A percentile compares a stretch with the other conserved stretches of the same genome.
These are phyloP conservation scores for Talaromyces amestolkiae DNA, from an alignment of 2,329 filamentous ascomycete species.

Conservation along the genomic window DNA sequence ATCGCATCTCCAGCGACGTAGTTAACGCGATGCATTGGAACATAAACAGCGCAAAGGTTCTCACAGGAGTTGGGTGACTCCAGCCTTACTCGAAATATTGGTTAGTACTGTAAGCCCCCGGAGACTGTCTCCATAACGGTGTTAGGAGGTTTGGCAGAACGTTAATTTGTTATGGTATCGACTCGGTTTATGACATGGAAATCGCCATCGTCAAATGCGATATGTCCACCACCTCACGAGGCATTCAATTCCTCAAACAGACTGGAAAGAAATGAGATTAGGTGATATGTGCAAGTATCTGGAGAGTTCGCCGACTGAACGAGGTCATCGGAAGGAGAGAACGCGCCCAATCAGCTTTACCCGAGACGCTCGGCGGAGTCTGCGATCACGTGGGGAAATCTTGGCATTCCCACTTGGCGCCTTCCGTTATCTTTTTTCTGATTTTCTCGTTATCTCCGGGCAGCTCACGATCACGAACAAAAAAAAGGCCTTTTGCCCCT, in stretches of 20 bases:
- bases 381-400: slow-evolving; percentile 20
- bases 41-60: not conserved
- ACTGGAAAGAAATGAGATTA: not conserved
- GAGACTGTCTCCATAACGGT: slow-evolving; percentile 15
- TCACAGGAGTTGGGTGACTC: not conserved
- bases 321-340: slow-evolving; percentile 16
- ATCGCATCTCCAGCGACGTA: slow-evolving; percentile 36
- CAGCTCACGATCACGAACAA: not conserved
- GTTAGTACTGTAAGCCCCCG: not conserved
- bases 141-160: not conserved
- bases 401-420: slow-evolving; percentile 15
- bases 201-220: not conserved
- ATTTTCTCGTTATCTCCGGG: slow-evolving; percentile 18
- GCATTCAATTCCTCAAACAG: not conserved
- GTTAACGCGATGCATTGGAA: slow-evolving; percentile 14
- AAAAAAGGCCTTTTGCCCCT: not conserved
- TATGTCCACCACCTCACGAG: not conserved
- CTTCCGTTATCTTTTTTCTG: slow-evolving; percentile 25
- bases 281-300: not conserved
- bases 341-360: slow-evolving; percentile 19
- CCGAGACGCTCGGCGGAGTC: slow-evolving; percentile 14
- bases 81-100: slow-evolving; percentile 1
- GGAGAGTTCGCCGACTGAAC: slow-evolving; percentile 4
- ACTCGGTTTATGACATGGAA: not conserved
- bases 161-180: not conserved